Evolutionary conservation across 1,139 yeast species (phyloP), one percentile per base, ranked within the genome.

Genomic region (Pichia sorboxylosa): DNA sequence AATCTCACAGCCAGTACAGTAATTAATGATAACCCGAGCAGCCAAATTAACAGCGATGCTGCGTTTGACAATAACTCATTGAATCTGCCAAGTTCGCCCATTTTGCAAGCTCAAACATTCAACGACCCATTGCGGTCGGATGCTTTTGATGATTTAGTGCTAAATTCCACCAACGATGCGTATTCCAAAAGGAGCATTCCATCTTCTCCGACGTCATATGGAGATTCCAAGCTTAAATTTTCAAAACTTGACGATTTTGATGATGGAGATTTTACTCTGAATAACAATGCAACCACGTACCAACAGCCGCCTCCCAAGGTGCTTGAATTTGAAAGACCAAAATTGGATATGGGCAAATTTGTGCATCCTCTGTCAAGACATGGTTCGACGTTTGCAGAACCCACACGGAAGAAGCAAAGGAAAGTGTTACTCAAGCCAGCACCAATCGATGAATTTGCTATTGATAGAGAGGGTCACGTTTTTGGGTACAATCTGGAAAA

Each of bases 401-500:
- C 43, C 13, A 29, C 25, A 5, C 34, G 38, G 13, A 42, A 41
- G 19, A 41, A 39, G 14, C 42, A 40, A 18, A 33, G 36, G 28
- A 38, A 34, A 13, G 15, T n/a, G 3, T 11, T 11, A 9, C 22
- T 11, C 11, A 9, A 9, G 6, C 11, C 13, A 2, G 6, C 16
- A 6, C 5, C 18, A 6, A 6, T 9, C 7, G 18, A 25, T 7
- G 23, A 26, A 26, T 43, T 52, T 30, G 59, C 55, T 3, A 32
- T 54, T n/a, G 59, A 54, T 36, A 40, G 49, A 26, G 51, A 51
- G 34, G 58, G 58, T 8, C 42, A 51, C 24, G 57, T 54, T 2
- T 51, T 44, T 27, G 59, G 58, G 1, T 42, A 52, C 17, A 34
- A 41, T 10, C 36, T 51, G 4, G 49, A 48, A 13, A 44, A 45